phyloP scores from a whole-genome alignment of 257 asterid species.

The Nicotiana attenuata region DNA sequence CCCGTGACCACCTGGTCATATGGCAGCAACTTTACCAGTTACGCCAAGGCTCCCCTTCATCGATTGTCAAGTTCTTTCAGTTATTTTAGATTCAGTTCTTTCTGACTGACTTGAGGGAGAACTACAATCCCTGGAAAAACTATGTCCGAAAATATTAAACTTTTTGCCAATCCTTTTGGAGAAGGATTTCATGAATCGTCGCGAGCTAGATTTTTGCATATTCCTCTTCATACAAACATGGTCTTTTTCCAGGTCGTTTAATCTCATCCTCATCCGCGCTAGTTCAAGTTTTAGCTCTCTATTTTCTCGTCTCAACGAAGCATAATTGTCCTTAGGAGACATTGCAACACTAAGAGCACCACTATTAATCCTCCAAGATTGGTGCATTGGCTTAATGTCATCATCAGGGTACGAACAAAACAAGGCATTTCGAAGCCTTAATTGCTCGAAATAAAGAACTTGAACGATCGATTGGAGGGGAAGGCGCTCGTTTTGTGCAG shows the following conservation, averaged over 20 bases:
- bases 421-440: constrained; percentile 69
- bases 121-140: constrained; percentile 63
- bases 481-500: constrained; percentile 94
- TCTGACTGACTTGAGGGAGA: constrained; percentile 83
- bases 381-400: constrained; percentile 77
- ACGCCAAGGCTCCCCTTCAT: background rate
- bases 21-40: no score
- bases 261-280: constrained; percentile 85
- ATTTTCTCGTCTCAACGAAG: constrained; percentile 84
- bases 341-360: constrained; percentile 91
- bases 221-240: constrained; percentile 92
- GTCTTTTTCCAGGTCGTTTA: constrained; percentile 89
- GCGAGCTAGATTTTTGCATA: constrained; percentile 66
- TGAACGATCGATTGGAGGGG: constrained; percentile 90
- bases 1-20: no score
- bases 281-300: constrained; percentile 88
- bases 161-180: constrained; percentile 63
- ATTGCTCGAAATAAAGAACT: constrained; percentile 84
- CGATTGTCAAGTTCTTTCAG: constrained; percentile 40
- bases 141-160: constrained; percentile 61
- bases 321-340: constrained; percentile 92
- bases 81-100: constrained; percentile 61
- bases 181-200: constrained; percentile 70
- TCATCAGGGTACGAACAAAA: constrained; percentile 71
- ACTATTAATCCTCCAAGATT: constrained; percentile 81